These are phyloP conservation scores for Centaurea solstitialis DNA, from an alignment of 129 eudicot species.

Conservation along the genomic window DNA sequence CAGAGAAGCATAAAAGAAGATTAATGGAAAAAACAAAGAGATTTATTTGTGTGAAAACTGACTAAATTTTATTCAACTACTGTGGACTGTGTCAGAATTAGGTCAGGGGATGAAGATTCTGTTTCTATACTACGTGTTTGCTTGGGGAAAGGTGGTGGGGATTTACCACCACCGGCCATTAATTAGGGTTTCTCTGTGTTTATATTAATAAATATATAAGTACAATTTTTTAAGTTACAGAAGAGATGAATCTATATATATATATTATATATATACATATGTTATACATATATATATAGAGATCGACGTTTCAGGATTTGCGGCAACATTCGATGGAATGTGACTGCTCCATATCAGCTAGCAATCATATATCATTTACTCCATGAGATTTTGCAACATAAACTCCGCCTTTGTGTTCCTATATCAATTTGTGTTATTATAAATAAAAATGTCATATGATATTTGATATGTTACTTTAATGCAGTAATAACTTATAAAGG, in stretches of 20 bases:
- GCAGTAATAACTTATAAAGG: neutral
- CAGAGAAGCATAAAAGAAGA: slow-evolving; percentile 29
- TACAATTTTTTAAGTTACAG: neutral
- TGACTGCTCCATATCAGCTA: slow-evolving; percentile 39
- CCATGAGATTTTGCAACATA: neutral
- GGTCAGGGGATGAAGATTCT: slow-evolving; percentile 41
- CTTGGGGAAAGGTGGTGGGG: slow-evolving; percentile 36
- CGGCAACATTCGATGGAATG: slow-evolving; percentile 60
- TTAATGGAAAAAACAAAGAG: slow-evolving; percentile 20
- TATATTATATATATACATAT: neutral
- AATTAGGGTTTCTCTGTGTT: slow-evolving; percentile 16
- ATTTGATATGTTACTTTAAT: neutral
- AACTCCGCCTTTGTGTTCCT: neutral
- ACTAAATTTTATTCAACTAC: slow-evolving; percentile 28
- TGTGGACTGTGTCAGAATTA: slow-evolving; percentile 29
- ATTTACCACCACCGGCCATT: slow-evolving; percentile 39
- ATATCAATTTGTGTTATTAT: neutral
- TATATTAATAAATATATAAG: neutral
- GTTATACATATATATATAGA: slow-evolving; percentile 16
- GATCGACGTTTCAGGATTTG: slow-evolving; percentile 48
- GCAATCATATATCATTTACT: neutral
- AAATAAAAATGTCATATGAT: neutral
- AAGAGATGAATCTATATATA: neutral
- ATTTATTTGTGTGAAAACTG: slow-evolving; percentile 30
- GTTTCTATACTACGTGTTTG: slow-evolving; percentile 23